A percentile compares a stretch with the other conserved stretches of the same genome.
These are phyloP conservation scores for Solanum tacnaense DNA, from an alignment of 257 asterid genomes.

Conservation along the genomic window DNA sequence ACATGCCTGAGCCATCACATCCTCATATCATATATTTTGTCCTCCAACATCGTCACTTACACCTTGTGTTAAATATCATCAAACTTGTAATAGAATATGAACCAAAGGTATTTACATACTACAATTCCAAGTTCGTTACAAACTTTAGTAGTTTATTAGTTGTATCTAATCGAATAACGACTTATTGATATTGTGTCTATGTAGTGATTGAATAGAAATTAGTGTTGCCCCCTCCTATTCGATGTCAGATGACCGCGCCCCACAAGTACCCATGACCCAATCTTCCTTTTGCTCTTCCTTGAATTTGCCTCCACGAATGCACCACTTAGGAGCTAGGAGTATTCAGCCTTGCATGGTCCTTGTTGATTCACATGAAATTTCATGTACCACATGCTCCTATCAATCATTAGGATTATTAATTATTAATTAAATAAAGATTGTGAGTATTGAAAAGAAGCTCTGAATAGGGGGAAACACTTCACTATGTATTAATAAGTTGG, in stretches of 20 bases:
- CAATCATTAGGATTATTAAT: no score
- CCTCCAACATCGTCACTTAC: not conserved
- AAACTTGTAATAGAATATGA: not conserved
- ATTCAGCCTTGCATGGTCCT: not conserved
- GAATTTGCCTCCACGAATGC: not conserved
- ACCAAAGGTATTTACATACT: not conserved
- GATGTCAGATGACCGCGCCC: not conserved
- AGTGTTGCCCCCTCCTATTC: not conserved
- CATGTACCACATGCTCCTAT: not conserved
- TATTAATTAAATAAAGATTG: no score
- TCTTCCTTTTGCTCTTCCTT: constrained; percentile 3
- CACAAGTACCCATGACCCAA: not conserved
- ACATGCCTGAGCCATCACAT: not conserved
- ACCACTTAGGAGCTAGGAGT: not conserved
- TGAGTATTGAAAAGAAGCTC: not conserved
- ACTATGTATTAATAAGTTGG: no score
- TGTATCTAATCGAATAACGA: not conserved
- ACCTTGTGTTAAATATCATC: not conserved
- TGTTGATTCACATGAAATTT: not conserved
- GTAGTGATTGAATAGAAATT: not conserved
- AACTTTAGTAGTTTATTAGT: not conserved
- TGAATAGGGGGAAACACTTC: no score
- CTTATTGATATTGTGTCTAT: not conserved
- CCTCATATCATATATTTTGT: not conserved
- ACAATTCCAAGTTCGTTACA: not conserved